phyloP scores from a whole-genome alignment of 352 stramenopile species.

The Phytophthora megakarya region DNA sequence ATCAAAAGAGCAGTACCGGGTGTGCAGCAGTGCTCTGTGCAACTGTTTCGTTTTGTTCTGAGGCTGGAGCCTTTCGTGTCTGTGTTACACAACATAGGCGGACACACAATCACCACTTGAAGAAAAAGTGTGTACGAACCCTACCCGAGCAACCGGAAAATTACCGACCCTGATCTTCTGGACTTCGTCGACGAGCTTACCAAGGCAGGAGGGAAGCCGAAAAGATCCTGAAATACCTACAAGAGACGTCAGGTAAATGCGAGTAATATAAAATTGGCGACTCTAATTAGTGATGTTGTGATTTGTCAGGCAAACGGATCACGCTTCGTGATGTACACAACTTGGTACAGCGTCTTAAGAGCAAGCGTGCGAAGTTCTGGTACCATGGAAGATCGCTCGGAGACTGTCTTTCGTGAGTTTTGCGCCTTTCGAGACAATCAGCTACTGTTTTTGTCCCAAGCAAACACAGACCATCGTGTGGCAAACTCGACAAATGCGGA shows the following conservation, averaged over 20 bases:
- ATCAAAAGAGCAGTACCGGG: background rate
- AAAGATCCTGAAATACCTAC: no score
- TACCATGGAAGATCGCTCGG: background rate
- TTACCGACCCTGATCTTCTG: background rate
- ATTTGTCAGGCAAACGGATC: no score
- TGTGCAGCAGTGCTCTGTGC: background rate
- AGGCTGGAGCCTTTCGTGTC: background rate
- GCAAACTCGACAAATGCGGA: no score
- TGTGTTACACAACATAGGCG: background rate
- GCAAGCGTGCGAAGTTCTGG: background rate
- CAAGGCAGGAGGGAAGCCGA: no score
- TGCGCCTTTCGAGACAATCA: background rate
- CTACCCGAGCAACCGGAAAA: background rate
- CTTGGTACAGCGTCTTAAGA: constrained; percentile 3
- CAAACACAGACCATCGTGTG: no score
- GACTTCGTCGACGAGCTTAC: no score
- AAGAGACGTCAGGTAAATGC: no score
- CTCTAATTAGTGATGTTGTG: no score
- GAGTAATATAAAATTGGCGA: no score
- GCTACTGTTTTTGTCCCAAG: background rate
- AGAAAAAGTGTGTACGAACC: background rate
- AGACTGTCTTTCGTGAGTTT: constrained; percentile 1
- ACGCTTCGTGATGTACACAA: no score
- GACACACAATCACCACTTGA: constrained; percentile 4
- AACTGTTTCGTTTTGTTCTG: background rate